Evolutionary conservation across 306 rosid genomes (phyloP).

Genomic region (Rosa lucieae): DNA sequence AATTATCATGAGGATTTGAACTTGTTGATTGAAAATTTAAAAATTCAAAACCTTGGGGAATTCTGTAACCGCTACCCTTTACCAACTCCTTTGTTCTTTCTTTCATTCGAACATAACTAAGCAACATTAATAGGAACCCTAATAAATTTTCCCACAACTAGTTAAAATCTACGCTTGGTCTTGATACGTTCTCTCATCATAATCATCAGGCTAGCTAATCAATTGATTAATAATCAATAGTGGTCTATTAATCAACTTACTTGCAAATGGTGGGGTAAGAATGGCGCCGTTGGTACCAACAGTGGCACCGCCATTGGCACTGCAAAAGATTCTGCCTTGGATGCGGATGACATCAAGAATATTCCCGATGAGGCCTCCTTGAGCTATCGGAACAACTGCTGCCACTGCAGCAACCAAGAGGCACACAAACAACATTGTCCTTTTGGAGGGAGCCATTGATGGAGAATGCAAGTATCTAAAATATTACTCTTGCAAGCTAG

Average conservation of each 20-base stretch:
- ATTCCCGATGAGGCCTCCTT: background rate
- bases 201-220: background rate
- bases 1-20: no score
- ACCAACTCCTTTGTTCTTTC: no score
- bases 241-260: background rate
- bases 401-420: background rate
- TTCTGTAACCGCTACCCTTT: no score
- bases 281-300: background rate
- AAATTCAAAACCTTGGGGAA: no score
- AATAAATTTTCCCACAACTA: no score
- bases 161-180: no score
- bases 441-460: background rate
- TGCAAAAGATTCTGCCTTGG: background rate
- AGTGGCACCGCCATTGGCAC: background rate
- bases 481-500: background rate
- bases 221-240: background rate
- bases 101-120: no score
- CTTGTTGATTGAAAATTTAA: no score
- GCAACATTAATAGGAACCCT: no score
- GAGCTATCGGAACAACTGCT: background rate
- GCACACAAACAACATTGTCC: background rate
- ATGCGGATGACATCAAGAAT: background rate
- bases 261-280: background rate
- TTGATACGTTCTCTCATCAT: background rate
- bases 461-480: background rate